Percentiles rank a stretch among this genome's conserved stretches.
phyloP scores from a whole-genome alignment of 257 asterid genomes.

The Paulownia fortunei region DNA sequence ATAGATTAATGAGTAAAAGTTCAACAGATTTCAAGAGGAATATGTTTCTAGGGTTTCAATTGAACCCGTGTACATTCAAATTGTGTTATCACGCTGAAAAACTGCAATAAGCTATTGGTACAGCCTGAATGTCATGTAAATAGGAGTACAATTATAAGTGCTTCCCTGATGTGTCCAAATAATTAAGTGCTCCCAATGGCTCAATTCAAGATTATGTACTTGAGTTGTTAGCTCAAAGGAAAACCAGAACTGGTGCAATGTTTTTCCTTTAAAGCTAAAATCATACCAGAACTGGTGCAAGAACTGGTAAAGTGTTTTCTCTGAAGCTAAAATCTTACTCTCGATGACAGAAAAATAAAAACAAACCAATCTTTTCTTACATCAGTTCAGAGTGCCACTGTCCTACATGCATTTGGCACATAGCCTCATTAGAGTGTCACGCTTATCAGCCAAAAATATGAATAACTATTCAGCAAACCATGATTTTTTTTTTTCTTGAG shows the following conservation, averaged over 20 bases:
- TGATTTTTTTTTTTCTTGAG: too few species aligned
- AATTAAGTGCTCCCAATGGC: background rate
- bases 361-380: background rate
- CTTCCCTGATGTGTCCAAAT: conserved; percentile 11
- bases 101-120: background rate
- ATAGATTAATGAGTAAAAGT: background rate
- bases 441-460: background rate
- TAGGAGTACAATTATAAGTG: background rate
- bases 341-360: background rate
- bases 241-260: background rate
- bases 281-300: too few species aligned
- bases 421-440: background rate
- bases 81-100: background rate
- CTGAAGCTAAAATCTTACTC: too few species aligned
- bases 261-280: conserved; percentile 1
- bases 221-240: background rate
- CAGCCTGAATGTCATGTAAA: background rate
- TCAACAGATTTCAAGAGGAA: background rate
- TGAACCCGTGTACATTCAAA: background rate
- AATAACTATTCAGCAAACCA: background rate
- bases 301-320: too few species aligned
- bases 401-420: background rate
- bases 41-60: background rate
- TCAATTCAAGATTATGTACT: background rate
- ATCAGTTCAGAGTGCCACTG: background rate